A percentile compares a stretch with the other conserved stretches of the same genome.
Evolutionary conservation across 1,284 basidiomycete species (phyloP).

Genomic region (Erythrobasidium hasegawianum): DNA sequence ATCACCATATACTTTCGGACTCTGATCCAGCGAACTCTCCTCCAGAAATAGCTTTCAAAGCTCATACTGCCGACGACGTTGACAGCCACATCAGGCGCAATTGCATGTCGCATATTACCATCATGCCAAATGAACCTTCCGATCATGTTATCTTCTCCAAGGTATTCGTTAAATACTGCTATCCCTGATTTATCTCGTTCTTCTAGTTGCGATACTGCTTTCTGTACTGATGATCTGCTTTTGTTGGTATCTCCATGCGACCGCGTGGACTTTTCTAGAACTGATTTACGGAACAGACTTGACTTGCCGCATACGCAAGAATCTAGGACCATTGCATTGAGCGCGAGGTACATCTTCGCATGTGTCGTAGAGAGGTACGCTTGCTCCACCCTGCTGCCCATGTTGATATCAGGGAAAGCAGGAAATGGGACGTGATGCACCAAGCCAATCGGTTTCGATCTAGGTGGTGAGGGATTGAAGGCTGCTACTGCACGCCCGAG

Average conservation of each 20-base stretch:
- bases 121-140: constrained; percentile 85
- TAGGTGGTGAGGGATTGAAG: constrained; percentile 51
- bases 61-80: constrained; percentile 85
- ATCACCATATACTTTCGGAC: constrained; percentile 88
- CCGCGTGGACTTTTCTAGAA: constrained; percentile 59
- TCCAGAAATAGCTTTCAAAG: constrained; percentile 71
- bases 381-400: constrained; percentile 84
- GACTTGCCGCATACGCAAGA: constrained; percentile 98
- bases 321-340: constrained; percentile 78
- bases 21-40: constrained; percentile 87
- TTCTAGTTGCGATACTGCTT: constrained; percentile 5
- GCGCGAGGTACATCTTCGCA: constrained; percentile 98
- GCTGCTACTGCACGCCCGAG: constrained; percentile 80
- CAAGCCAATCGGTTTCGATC: constrained; percentile 60
- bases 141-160: constrained; percentile 96
- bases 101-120: constrained; percentile 73
- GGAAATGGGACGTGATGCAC: constrained; percentile 97
- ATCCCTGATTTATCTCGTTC: constrained; percentile 54
- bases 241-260: constrained; percentile 35
- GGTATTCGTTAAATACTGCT: constrained; percentile 72
- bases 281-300: constrained; percentile 85
- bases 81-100: constrained; percentile 79
- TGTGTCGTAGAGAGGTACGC: constrained; percentile 96
- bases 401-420: constrained; percentile 56
- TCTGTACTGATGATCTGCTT: constrained; percentile 10